Base-by-base conservation (phyloP, 2,329 filamentous ascomycete genomes). In the Pseudogymnoascus sp. region DNA sequence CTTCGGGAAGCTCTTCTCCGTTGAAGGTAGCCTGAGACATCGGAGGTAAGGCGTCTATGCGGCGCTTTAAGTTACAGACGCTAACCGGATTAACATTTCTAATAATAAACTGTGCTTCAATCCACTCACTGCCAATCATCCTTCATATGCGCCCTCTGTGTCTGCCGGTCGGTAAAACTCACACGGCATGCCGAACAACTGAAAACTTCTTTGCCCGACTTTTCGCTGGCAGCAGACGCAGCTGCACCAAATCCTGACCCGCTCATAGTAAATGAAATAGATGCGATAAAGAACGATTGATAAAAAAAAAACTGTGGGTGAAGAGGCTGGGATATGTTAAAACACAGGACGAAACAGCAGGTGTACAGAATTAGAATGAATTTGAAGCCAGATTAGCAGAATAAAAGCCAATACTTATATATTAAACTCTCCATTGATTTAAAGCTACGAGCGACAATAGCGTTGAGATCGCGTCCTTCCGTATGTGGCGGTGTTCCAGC, bases 101-200 rank as follows among this genome's bases (percentile, higher is more conserved):
- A 33, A 54, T 18, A 33, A 33, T 33, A 30, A 12, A n/a, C 18
- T 33, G 12, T 20, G 25, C 47, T 54, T 54, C 47, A 16, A 33
- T 25, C 47, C 47, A 54, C 47, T 54, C 47, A 54, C 47, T 54
- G 47, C 47, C 47, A 54, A 54, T 54, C 47, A 18, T 20, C 47
- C 33, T 33, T 54, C 47, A 54, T 54, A 18, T 54, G 47, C 9
- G 25, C 47, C n/a, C 47, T 54, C 9, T 54, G 47, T 33, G 47
- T 54, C 33, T 54, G 47, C 47, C 47, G 30, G 9, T 33, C 28
- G 6, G 47, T 54, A 33, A 54, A 54, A 20, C n/a, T 54, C 6
- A 33, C 47, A 54, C 9, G 28, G 28, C 47, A 54, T 54, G 47
- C 47, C 25, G 47, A 54, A 30, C 47, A 54, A 14, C 47, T 54